Evolutionary conservation across 805 yeast genomes (phyloP).

Genomic region (Candida ipomoeae): DNA sequence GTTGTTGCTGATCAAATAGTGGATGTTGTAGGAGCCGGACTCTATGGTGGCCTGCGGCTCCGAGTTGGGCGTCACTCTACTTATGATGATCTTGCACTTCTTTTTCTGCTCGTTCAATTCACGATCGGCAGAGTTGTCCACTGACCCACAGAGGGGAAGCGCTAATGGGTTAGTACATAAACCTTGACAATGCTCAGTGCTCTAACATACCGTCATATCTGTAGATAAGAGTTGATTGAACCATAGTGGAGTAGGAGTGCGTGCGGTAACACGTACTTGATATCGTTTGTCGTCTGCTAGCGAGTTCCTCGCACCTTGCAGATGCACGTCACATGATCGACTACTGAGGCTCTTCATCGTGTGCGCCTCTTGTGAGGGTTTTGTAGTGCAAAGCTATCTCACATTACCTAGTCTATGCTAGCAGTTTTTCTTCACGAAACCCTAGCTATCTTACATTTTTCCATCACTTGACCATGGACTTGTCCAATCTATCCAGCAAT

Average conservation of each 20-base stretch:
- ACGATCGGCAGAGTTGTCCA: conserved; percentile 66
- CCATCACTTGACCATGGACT: conserved; percentile 42
- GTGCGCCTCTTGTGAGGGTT: not conserved
- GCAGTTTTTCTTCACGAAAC: too few relatives aligned
- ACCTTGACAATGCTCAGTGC: not conserved
- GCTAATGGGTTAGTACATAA: conserved; percentile 40
- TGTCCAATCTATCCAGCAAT: conserved; percentile 54
- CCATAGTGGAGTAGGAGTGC: conserved; percentile 40
- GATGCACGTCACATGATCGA: conserved; percentile 1
- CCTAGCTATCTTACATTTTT: not conserved
- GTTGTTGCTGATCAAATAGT: conserved; percentile 58
- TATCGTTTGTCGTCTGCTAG: conserved; percentile 2
- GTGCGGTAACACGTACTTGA: conserved; percentile 1
- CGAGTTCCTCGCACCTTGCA: not conserved
- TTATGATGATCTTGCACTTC: conserved; percentile 72
- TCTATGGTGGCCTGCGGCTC: conserved; percentile 84
- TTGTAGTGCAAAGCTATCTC: not conserved
- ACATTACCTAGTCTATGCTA: not conserved
- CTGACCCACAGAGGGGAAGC: conserved; percentile 86
- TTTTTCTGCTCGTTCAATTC: conserved; percentile 71
- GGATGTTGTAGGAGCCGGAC: conserved; percentile 70
- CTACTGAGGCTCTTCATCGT: not conserved
- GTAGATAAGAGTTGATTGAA: conserved; percentile 61
- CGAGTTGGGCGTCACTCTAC: conserved; percentile 71
- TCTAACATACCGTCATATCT: conserved; percentile 54